Percentiles rank a stretch among this genome's conserved stretches.
Evolutionary conservation across 2,329 filamentous ascomycete species (phyloP).

Genomic region (Diaporthe helianthi): DNA sequence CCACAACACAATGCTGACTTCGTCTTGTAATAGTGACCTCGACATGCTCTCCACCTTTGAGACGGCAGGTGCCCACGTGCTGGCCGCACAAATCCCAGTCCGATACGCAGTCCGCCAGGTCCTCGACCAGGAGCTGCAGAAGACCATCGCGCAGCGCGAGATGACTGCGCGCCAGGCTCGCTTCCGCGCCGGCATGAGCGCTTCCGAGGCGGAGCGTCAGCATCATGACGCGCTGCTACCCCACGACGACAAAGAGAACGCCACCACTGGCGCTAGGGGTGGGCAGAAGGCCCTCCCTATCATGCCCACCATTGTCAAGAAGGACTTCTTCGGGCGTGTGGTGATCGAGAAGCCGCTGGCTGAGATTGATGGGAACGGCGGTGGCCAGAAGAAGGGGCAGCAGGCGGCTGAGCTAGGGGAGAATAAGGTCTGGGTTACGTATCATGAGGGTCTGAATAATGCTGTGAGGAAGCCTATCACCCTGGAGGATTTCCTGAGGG

Average conservation of each 20-base stretch:
- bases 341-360: slow-evolving; percentile 62
- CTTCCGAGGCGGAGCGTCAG: slow-evolving; percentile 27
- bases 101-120: slow-evolving; percentile 95
- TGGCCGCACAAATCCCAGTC: slow-evolving; percentile 71
- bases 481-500: slow-evolving; percentile 77
- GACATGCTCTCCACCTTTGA: slow-evolving; percentile 80
- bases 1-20: not conserved
- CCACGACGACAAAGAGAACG: slow-evolving; percentile 49
- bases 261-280: slow-evolving; percentile 32
- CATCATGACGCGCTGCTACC: not conserved
- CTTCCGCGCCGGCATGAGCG: slow-evolving; percentile 60
- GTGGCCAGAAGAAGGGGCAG: slow-evolving; percentile 32
- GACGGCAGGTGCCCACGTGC: slow-evolving; percentile 63
- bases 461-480: slow-evolving; percentile 89
- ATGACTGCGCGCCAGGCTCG: slow-evolving; percentile 71
- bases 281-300: slow-evolving; percentile 39
- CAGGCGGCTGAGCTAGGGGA: slow-evolving; percentile 51
- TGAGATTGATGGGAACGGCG: slow-evolving; percentile 50
- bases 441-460: slow-evolving; percentile 90
- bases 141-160: slow-evolving; percentile 72
- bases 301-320: slow-evolving; percentile 37
- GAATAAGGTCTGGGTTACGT: slow-evolving; percentile 82
- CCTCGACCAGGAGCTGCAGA: slow-evolving; percentile 86
- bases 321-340: slow-evolving; percentile 42
- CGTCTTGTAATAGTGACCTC: slow-evolving; percentile 59